Percentiles rank a stretch among this genome's conserved stretches.
These are phyloP conservation scores for Themeda triandra DNA, from an alignment of 176 grass and related monocot genomes.

Conservation along the genomic window DNA sequence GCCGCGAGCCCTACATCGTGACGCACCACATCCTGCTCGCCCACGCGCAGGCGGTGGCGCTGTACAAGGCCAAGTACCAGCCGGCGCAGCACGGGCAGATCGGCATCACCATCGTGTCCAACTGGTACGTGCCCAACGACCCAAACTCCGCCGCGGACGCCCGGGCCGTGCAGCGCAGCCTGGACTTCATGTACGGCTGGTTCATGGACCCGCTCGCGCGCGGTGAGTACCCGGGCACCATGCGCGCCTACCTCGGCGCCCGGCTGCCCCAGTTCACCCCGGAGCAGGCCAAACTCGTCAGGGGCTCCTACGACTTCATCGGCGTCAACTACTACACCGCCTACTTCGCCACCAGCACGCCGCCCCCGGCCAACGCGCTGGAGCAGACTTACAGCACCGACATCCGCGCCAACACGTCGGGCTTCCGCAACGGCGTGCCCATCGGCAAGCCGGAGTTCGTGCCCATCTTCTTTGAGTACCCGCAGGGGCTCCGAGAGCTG, in stretches of 20 bases:
- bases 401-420: conserved; percentile 20
- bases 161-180: conserved; percentile 38
- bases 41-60: conserved; percentile 46
- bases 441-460: conserved; percentile 36
- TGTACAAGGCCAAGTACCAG: conserved; percentile 62
- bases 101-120: conserved; percentile 49
- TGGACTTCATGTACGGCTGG: conserved; percentile 81
- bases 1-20: conserved; percentile 62
- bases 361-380: conserved; percentile 11
- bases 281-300: conserved; percentile 28
- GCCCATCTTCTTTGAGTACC: conserved; percentile 50
- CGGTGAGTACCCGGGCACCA: conserved; percentile 68
- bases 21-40: conserved; percentile 55
- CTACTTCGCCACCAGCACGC: conserved; percentile 28
- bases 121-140: conserved; percentile 73
- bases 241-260: conserved; percentile 40
- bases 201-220: conserved; percentile 61
- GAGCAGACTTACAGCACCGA: conserved; percentile 31
- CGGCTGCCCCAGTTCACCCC: conserved; percentile 61
- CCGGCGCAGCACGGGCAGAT: conserved; percentile 55
- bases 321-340: conserved; percentile 78
- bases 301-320: conserved; percentile 62
- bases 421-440: conserved; percentile 17
- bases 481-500: conserved; percentile 40
- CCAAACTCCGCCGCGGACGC: conserved; percentile 19